Base-by-base conservation (phyloP, 176 grass and related monocot species). In the Rhynchospora tenuis region DNA sequence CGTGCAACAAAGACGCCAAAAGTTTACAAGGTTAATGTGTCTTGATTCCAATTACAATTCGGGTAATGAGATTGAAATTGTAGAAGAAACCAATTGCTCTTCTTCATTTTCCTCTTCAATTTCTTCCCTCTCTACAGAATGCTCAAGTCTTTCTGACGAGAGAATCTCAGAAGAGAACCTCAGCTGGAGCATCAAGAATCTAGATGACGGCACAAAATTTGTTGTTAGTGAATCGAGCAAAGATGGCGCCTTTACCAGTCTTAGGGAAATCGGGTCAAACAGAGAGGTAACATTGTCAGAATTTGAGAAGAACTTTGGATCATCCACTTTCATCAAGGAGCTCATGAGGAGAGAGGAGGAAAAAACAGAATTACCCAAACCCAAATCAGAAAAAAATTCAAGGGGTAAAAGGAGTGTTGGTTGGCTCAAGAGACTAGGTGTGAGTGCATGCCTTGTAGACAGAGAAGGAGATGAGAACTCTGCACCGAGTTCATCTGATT, bases 401-500 rank as follows among this genome's bases (percentile, higher is more conserved):
- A 73, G 19, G 16, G 73, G 38, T 59, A 92, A 33, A 80, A 91
- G 86, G 80, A 88, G 86, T 77, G 87, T 85, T 14, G 83, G 88
- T 6, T 99, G 97, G 97, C 69, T 96, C 17, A 87, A 81, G 47
- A 92, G 86, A 86, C 70, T 99, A 15, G 97, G 93, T 15, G 71
- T 79, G 38, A 82, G 66, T 0, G 59, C 69, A 74, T 85, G 86
- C 81, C 31, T 88, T 62, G 59, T 83, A 46, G 88, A 93, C 45
- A 69, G 76, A 70, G 89, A 54, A 55, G 73, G 23, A 7, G 83
- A 89, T 33, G 91, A 99, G 10, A 64, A 67, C 17, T 51, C 79
- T 8, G 80, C 87, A 82, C 87, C 86, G 24, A 89, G 85, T 59
- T 84, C 89, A 13, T 93, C 89, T 2, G 77, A 86, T 23, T 81